These are phyloP conservation scores for Darksidea phi DNA, from an alignment of 495 filamentous ascomycete species.

Conservation along the genomic window DNA sequence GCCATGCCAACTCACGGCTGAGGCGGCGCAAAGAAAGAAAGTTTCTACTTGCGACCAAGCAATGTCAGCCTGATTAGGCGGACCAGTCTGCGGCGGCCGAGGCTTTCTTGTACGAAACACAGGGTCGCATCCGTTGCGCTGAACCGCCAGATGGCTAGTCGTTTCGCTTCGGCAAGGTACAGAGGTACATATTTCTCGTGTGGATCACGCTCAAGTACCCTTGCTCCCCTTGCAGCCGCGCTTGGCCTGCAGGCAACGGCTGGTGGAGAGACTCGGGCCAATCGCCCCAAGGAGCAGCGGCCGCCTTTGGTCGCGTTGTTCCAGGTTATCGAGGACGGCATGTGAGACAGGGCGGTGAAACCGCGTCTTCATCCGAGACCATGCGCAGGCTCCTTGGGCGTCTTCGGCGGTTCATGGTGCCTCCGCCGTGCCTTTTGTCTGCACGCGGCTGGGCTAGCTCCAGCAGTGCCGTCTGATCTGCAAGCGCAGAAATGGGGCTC, in stretches of 20 bases:
- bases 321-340: constrained; percentile 3
- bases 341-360: constrained; percentile 35
- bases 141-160: constrained; percentile 11
- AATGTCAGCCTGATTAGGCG: too few relatives aligned
- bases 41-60: too few relatives aligned
- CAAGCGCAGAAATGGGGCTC: constrained; percentile 16
- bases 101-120: too few relatives aligned
- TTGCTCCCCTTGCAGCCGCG: constrained; percentile 35
- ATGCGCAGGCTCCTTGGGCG: neutral
- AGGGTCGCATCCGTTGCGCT: neutral
- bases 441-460: neutral
- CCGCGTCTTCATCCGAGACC: constrained; percentile 10
- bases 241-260: constrained; percentile 27
- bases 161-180: constrained; percentile 39
- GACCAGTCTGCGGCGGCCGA: too few relatives aligned
- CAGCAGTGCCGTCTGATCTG: constrained; percentile 7
- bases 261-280: neutral
- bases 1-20: too few relatives aligned
- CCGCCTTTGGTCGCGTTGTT: constrained; percentile 3
- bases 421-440: neutral
- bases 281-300: constrained; percentile 2
- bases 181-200: constrained; percentile 20
- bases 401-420: too few relatives aligned
- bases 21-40: too few relatives aligned
- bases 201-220: constrained; percentile 33